phyloP scores from a whole-genome alignment of 495 filamentous ascomycete genomes.

The Extremus antarcticus region DNA sequence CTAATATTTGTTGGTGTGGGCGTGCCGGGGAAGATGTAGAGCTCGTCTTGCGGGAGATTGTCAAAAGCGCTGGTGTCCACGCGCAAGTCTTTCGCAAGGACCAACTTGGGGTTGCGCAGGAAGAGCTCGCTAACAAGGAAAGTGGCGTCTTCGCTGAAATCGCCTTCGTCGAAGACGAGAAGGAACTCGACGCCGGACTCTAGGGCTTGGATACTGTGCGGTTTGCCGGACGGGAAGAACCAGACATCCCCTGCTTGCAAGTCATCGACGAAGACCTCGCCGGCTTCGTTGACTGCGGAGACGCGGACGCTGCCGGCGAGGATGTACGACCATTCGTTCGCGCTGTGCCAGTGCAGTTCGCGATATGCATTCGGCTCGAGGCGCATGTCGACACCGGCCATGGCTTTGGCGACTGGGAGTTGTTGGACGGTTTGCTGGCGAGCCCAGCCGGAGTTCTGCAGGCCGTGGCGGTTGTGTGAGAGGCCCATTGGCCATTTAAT shows the following conservation, averaged over 20 bases:
- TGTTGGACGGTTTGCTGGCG: conserved; percentile 54
- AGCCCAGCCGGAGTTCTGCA: conserved; percentile 53
- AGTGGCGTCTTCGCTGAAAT: conserved; percentile 59
- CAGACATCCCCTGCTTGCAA: conserved; percentile 57
- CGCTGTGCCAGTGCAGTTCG: conserved; percentile 65
- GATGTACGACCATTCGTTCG: conserved; percentile 55
- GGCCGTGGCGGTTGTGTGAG: conserved; percentile 50
- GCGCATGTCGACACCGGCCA: conserved; percentile 74
- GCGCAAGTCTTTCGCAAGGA: conserved; percentile 54
- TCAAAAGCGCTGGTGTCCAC: conserved; percentile 44
- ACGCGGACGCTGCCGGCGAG: conserved; percentile 55
- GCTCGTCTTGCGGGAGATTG: conserved; percentile 46
- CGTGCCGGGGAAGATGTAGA: conserved; percentile 62
- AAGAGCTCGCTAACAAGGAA: conserved; percentile 59
- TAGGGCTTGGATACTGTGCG: conserved; percentile 57
- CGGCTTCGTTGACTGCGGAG: conserved; percentile 50
- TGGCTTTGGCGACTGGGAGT: conserved; percentile 51
- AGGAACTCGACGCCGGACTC: conserved; percentile 57
- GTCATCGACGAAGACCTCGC: conserved; percentile 56
- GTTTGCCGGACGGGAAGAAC: conserved; percentile 59
- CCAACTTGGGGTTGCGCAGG: conserved; percentile 47
- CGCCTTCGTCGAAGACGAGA: conserved; percentile 57
- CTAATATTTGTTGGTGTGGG: conserved; percentile 48
- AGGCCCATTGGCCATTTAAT: conserved; percentile 64
- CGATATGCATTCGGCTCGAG: conserved; percentile 55